Evolutionary conservation across 2,329 filamentous ascomycete genomes (phyloP).

Genomic region (Aspergillus sclerotialis): DNA sequence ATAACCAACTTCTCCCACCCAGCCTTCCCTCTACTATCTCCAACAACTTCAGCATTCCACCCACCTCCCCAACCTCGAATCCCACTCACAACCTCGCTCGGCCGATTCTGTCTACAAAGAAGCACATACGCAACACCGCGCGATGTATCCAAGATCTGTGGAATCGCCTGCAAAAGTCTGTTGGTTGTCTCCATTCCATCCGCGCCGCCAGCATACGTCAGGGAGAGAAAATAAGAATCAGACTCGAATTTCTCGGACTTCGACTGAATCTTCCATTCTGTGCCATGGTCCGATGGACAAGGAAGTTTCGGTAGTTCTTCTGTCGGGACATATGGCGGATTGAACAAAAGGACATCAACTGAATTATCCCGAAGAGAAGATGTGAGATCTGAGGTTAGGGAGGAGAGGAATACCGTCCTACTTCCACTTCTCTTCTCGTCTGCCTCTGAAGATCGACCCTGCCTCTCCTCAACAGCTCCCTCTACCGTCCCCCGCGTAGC

Average conservation of each 20-base stretch:
- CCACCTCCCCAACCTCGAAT: slow-evolving; percentile 51
- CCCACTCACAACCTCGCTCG: slow-evolving; percentile 61
- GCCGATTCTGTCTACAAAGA: slow-evolving; percentile 84
- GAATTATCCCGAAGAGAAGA: slow-evolving; percentile 50
- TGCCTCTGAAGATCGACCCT: slow-evolving; percentile 1
- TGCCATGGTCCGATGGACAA: slow-evolving; percentile 11
- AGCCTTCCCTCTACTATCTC: slow-evolving; percentile 74
- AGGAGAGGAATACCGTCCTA: slow-evolving; percentile 54
- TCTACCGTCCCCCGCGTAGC: slow-evolving; percentile 65
- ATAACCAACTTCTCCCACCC: slow-evolving; percentile 95
- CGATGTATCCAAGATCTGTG: slow-evolving; percentile 51
- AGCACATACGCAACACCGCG: slow-evolving; percentile 82
- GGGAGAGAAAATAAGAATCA: slow-evolving; percentile 73
- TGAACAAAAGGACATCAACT: slow-evolving; percentile 87
- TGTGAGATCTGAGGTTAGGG: slow-evolving; percentile 64
- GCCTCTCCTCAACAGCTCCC: slow-evolving; percentile 38
- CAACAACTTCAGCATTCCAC: slow-evolving; percentile 74
- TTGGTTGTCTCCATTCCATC: slow-evolving; percentile 95
- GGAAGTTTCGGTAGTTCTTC: slow-evolving; percentile 58
- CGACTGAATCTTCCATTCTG: slow-evolving; percentile 20
- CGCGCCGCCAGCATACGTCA: slow-evolving; percentile 81
- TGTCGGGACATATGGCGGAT: slow-evolving; percentile 93
- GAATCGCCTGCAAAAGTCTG: slow-evolving; percentile 64
- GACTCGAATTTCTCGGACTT: slow-evolving; percentile 55
- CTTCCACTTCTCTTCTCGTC: neutral